phyloP scores from a whole-genome alignment of 257 asterid genomes.

The Plantago elongata region DNA sequence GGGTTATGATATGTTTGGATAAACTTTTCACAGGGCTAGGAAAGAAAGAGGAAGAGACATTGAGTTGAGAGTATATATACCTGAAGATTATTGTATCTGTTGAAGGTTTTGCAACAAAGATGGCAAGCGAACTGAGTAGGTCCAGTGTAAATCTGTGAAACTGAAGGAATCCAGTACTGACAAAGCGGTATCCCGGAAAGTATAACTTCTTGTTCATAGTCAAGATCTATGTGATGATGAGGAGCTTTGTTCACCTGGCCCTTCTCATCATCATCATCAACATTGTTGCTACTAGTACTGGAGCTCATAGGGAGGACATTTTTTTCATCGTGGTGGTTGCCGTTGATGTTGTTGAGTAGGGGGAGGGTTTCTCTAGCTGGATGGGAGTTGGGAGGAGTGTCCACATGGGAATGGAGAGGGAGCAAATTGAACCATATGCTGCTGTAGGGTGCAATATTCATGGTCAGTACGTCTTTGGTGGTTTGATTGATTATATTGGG shows the following conservation, averaged over 20 bases:
- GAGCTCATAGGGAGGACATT: constrained; percentile 43
- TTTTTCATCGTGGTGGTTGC: constrained; percentile 37
- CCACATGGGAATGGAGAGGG: not conserved
- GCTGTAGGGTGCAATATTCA: no score
- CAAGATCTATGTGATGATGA: no score
- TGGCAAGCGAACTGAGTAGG: constrained; percentile 83
- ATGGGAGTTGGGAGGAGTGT: no score
- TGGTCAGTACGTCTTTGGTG: no score
- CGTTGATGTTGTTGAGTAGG: constrained; percentile 48
- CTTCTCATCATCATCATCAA: no score
- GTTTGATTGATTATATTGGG: no score
- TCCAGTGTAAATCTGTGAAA: constrained; percentile 74
- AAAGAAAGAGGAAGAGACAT: no score
- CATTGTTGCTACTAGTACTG: not conserved
- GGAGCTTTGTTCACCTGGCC: not conserved
- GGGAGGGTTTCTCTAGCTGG: constrained; percentile 58
- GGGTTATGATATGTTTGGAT: no score
- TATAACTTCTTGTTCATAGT: constrained; percentile 28
- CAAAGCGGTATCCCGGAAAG: constrained; percentile 56
- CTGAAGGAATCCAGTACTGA: constrained; percentile 83
- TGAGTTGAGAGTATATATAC: no score
- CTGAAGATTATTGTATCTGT: constrained; percentile 90
- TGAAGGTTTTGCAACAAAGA: constrained; percentile 79
- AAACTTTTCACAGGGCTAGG: no score
- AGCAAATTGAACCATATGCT: constrained; percentile 9